A percentile compares a stretch with the other conserved stretches of the same genome.
Conservation (phyloP, 352 stramenopile genomes). For the Pythium pyrilobum region DNA sequence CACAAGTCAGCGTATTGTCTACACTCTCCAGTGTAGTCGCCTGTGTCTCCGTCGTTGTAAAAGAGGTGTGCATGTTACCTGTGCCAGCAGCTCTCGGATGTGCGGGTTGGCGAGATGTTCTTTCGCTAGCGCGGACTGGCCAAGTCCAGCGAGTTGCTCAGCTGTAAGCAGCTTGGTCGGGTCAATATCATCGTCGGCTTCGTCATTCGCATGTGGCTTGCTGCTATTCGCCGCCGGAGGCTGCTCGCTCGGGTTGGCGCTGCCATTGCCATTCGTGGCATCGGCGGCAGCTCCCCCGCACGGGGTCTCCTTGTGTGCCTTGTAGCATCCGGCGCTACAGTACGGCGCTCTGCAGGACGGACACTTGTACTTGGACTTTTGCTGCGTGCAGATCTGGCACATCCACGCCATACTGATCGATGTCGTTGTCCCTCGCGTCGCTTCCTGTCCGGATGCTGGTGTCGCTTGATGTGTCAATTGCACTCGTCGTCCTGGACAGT, state of each 20-base stretch:
- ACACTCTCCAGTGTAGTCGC: not conserved
- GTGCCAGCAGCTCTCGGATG: slow-evolving; percentile 37
- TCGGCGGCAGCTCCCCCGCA: slow-evolving; percentile 26
- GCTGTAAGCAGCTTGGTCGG: slow-evolving; percentile 35
- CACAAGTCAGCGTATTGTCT: not conserved
- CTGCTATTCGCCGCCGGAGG: not conserved
- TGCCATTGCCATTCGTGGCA: not conserved
- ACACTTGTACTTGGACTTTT: slow-evolving; percentile 82
- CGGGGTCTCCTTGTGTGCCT: slow-evolving; percentile 67
- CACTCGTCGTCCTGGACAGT: too few relatives aligned
- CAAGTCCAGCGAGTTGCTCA: slow-evolving; percentile 44
- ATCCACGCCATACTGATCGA: slow-evolving; percentile 28
- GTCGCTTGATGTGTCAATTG: slow-evolving; percentile 9
- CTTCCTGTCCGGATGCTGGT: not conserved
- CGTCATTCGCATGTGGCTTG: slow-evolving; percentile 1
- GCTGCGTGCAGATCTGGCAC: slow-evolving; percentile 46
- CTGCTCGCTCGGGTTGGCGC: not conserved
- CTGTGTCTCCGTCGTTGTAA: too few relatives aligned
- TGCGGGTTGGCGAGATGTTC: slow-evolving; percentile 42
- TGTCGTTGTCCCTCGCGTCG: not conserved
- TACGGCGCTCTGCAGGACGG: slow-evolving; percentile 63
- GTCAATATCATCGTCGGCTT: slow-evolving; percentile 33
- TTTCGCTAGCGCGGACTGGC: slow-evolving; percentile 27
- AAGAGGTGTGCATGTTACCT: too few relatives aligned
- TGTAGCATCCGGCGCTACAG: slow-evolving; percentile 76